A percentile compares a stretch with the other conserved stretches of the same genome.
Conservation (phyloP, 441 rosid genomes). For the Euphorbia schlechtendalii region DNA sequence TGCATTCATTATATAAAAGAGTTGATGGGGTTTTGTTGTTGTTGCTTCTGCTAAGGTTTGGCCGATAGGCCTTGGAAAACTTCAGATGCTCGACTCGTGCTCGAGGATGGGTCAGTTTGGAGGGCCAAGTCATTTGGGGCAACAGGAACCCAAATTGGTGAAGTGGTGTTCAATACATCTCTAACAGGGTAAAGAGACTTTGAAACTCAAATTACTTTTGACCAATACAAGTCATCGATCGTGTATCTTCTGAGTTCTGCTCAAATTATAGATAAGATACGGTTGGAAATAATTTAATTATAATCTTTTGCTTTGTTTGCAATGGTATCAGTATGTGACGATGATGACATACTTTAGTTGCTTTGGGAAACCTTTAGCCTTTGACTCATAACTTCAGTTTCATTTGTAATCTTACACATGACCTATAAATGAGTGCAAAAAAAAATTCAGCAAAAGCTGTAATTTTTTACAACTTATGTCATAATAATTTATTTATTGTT, state of each 20-base stretch:
- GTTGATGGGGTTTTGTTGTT: not conserved
- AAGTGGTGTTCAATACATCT: constrained; percentile 95
- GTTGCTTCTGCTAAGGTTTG: constrained; percentile 24
- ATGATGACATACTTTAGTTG: not conserved
- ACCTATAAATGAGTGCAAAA: not conserved
- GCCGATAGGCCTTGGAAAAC: constrained; percentile 75
- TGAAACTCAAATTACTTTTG: not conserved
- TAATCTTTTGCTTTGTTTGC: not conserved
- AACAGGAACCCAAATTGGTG: constrained; percentile 83
- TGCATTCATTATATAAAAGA: not conserved
- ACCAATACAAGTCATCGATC: not conserved
- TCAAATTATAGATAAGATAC: not conserved
- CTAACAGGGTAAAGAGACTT: constrained; percentile 57
- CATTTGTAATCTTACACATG: not conserved
- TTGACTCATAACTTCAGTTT: not conserved
- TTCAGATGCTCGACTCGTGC: constrained; percentile 75
- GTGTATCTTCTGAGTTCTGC: not conserved
- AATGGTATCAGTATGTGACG: not conserved
- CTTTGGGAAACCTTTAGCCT: not conserved
- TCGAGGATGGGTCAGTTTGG: constrained; percentile 91
- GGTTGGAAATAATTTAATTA: not conserved
- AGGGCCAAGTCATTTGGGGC: constrained; percentile 93
- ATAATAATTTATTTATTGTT: not conserved
- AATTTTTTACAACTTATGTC: not conserved
- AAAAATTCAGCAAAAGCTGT: too few species aligned